Evolutionary conservation across 2,329 filamentous ascomycete genomes (phyloP).

Genomic region (Colletotrichum lindemuthianum): DNA sequence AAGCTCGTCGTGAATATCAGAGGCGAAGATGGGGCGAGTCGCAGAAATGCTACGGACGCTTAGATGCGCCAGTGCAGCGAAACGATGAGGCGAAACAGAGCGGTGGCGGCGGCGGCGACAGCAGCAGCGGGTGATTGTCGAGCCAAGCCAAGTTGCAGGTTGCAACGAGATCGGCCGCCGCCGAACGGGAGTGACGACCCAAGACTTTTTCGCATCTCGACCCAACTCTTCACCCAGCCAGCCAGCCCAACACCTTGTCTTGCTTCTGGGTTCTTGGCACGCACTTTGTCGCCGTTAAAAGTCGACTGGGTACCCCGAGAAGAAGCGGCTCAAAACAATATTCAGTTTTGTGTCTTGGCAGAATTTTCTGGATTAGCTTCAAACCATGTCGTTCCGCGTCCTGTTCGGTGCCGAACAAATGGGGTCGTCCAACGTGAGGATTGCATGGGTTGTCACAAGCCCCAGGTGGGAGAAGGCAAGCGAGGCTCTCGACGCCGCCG

Average conservation of each 20-base stretch:
- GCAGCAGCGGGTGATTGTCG: not conserved
- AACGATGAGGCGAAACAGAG: slow-evolving; percentile 31
- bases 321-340: not conserved
- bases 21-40: slow-evolving; percentile 16
- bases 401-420: too few species aligned
- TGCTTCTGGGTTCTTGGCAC: slow-evolving; percentile 20
- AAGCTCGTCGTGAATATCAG: slow-evolving; percentile 12
- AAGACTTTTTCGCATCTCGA: not conserved
- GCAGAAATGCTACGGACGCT: slow-evolving; percentile 14
- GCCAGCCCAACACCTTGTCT: slow-evolving; percentile 7
- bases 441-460: too few species aligned
- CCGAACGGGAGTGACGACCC: slow-evolving; percentile 15
- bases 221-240: not conserved
- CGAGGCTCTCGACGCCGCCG: too few species aligned
- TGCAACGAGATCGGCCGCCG: slow-evolving; percentile 17
- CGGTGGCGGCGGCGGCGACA: slow-evolving; percentile 1
- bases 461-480: too few species aligned
- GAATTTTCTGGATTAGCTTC: too few species aligned
- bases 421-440: too few species aligned
- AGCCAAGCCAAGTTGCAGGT: slow-evolving; percentile 16
- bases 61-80: slow-evolving; percentile 19
- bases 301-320: slow-evolving; percentile 5
- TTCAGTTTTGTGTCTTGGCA: too few species aligned
- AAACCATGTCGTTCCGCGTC: too few species aligned
- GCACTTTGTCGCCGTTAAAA: slow-evolving; percentile 5